Conservation (phyloP, 2,329 filamentous ascomycete species). For the Xylariaceae sp. region DNA sequence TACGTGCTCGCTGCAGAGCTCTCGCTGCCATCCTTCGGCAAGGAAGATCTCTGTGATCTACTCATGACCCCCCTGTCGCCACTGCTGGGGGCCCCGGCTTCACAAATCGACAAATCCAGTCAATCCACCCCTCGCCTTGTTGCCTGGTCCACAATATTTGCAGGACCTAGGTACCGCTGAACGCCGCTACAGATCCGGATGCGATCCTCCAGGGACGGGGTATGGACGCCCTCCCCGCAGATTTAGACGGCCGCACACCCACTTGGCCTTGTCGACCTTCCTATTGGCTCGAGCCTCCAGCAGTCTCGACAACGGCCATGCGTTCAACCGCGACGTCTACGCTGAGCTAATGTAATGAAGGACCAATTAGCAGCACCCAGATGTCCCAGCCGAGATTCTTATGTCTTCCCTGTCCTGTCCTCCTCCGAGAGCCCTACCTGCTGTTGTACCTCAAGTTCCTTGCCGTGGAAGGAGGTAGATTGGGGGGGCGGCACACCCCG, state of each 20-base stretch:
- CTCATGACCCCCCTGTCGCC: constrained; percentile 20
- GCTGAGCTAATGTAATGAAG: constrained; percentile 36
- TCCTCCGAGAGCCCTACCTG: constrained; percentile 21
- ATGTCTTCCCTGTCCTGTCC: constrained; percentile 26
- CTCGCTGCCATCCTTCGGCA: constrained; percentile 14
- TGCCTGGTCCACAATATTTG: constrained; percentile 20
- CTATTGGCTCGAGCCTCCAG: constrained; percentile 32
- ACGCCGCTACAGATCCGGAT: constrained; percentile 27
- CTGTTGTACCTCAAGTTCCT: constrained; percentile 17
- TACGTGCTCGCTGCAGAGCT: too few species aligned
- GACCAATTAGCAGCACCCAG: constrained; percentile 32
- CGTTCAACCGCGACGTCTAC: constrained; percentile 41
- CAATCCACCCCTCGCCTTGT: constrained; percentile 23
- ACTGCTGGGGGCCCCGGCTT: constrained; percentile 18
- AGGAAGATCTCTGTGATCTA: constrained; percentile 25
- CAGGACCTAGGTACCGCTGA: too few species aligned
- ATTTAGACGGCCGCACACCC: constrained; percentile 26
- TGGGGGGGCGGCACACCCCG: too few species aligned
- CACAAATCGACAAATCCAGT: constrained; percentile 23
- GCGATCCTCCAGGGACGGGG: constrained; percentile 20
- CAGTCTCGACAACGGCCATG: constrained; percentile 42
- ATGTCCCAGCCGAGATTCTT: constrained; percentile 34
- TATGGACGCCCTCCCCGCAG: constrained; percentile 23
- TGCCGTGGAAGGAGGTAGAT: too few species aligned
- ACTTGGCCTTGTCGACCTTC: constrained; percentile 18